A percentile compares a stretch with the other conserved stretches of the same genome.
Evolutionary conservation across 495 filamentous ascomycete species (phyloP).

Genomic region (Oleoguttula mirabilis): DNA sequence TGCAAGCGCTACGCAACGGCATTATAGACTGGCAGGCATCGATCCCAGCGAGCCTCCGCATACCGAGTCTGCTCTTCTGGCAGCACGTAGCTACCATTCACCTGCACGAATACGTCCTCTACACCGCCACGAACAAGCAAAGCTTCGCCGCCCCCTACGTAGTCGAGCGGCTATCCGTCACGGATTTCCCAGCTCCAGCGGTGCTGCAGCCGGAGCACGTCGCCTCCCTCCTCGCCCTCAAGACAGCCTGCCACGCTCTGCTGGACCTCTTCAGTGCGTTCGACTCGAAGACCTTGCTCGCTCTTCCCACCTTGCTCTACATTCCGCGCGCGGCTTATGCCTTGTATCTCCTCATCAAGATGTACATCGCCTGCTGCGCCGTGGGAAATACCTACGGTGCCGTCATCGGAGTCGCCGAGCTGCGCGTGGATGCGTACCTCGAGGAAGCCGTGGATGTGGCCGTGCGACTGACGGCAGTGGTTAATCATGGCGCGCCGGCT

Average conservation of each 20-base stretch:
- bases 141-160: conserved; percentile 12
- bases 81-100: conserved; percentile 4
- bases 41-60: background rate
- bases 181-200: conserved; percentile 8
- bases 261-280: conserved; percentile 4
- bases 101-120: conserved; percentile 14
- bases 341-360: background rate
- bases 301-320: background rate
- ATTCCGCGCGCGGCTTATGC: background rate
- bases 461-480: too few relatives aligned
- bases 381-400: background rate
- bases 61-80: background rate
- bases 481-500: too few relatives aligned
- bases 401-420: background rate
- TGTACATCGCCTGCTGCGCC: background rate
- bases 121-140: conserved; percentile 11
- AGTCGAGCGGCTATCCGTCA: conserved; percentile 10
- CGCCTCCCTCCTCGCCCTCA: conserved; percentile 2
- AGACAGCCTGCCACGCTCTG: background rate
- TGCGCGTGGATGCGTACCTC: background rate
- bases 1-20: too few relatives aligned
- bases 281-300: background rate
- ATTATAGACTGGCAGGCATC: conserved; percentile 2
- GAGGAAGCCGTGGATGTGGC: too few relatives aligned
- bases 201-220: background rate